A percentile compares a stretch with the other conserved stretches of the same genome.
Conservation (phyloP, 2,329 filamentous ascomycete genomes). For the Talaromyces verruculosus region DNA sequence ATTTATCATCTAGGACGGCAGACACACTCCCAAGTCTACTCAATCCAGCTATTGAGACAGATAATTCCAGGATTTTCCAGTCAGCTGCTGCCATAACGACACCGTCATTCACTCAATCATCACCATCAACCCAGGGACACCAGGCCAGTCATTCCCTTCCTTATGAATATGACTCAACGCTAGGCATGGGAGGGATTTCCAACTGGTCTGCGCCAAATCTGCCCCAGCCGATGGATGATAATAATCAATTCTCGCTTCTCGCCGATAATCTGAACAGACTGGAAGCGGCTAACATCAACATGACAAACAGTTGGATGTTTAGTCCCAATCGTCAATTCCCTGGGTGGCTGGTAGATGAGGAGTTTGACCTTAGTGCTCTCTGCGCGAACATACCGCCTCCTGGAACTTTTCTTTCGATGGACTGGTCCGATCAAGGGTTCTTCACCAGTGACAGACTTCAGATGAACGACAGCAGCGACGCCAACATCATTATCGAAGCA, state of each 20-base stretch:
- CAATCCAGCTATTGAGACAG: neutral
- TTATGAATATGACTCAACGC: slow-evolving; percentile 7
- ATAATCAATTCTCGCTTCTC: neutral
- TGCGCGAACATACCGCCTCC: slow-evolving; percentile 22
- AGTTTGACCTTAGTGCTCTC: slow-evolving; percentile 28
- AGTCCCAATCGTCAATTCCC: slow-evolving; percentile 21
- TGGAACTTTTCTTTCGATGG: slow-evolving; percentile 6
- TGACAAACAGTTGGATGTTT: slow-evolving; percentile 17
- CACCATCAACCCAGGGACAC: neutral
- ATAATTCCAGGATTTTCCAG: neutral
- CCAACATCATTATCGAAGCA: neutral
- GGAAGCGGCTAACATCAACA: neutral
- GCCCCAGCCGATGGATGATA: neutral
- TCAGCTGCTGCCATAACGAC: neutral
- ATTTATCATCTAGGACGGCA: neutral
- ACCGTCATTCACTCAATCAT: neutral
- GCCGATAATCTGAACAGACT: neutral
- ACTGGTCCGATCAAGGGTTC: neutral
- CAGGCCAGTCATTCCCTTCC: neutral
- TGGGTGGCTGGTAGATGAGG: slow-evolving; percentile 26
- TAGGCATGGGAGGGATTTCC: neutral
- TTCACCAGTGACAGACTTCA: neutral
- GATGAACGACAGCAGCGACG: neutral
- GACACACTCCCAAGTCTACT: neutral
- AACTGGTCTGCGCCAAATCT: neutral